Conservation (phyloP, 176 grass and related monocot species). For the Echinochloa phyllopogon region DNA sequence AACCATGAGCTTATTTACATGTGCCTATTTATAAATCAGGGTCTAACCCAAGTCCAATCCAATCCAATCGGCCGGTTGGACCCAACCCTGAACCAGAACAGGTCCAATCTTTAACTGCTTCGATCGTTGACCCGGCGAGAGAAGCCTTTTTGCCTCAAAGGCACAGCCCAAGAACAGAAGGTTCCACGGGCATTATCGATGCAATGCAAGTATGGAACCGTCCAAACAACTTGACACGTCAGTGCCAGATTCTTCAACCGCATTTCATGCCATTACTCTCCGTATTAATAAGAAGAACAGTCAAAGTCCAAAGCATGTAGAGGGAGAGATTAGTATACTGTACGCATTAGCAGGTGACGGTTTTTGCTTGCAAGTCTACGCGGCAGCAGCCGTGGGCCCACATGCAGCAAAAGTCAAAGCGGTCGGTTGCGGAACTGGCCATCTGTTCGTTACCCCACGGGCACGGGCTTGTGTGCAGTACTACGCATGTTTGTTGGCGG, state of each 20-base stretch:
- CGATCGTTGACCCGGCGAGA: constrained; percentile 22
- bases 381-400: not conserved
- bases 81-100: constrained; percentile 6
- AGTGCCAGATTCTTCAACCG: not conserved
- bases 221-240: not conserved
- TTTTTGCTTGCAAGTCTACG: not conserved
- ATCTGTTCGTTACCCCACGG: not conserved
- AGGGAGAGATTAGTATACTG: not conserved
- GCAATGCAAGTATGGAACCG: too few species aligned
- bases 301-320: not conserved
- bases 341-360: not conserved
- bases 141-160: not conserved
- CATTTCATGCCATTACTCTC: not conserved
- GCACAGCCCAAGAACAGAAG: not conserved
- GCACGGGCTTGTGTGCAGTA: too few species aligned
- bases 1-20: not conserved
- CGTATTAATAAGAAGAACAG: not conserved
- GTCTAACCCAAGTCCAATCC: too few species aligned
- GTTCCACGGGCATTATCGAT: not conserved
- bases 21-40: too few species aligned
- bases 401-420: not conserved
- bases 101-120: not conserved
- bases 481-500: not conserved
- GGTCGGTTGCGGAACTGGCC: not conserved
- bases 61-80: not conserved